Evolutionary conservation across 306 rosid genomes (phyloP).

Genomic region (Leucaena leucocephala): DNA sequence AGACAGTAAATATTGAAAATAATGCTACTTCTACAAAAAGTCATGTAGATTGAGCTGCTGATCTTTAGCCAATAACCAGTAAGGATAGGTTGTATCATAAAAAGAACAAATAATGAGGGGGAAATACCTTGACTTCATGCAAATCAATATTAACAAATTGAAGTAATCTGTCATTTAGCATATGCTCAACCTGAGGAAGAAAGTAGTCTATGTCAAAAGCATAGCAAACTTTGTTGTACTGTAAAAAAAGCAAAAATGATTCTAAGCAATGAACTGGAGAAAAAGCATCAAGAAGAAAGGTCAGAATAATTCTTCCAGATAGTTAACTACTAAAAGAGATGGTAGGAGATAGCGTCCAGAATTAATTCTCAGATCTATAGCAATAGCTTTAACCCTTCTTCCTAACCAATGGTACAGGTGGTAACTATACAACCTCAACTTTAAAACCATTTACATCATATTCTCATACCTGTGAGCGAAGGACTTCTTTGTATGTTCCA

Average conservation of each 20-base stretch:
- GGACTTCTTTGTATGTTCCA: conserved; percentile 99
- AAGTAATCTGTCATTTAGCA: conserved; percentile 95
- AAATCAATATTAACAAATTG: conserved; percentile 94
- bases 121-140: conserved; percentile 92
- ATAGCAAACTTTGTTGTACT: conserved; percentile 16
- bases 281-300: conserved; percentile 21
- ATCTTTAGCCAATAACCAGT: conserved; percentile 9
- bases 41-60: background rate
- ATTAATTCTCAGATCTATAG: background rate
- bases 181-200: conserved; percentile 83
- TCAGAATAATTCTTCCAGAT: conserved; percentile 25
- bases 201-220: conserved; percentile 42
- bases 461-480: conserved; percentile 87
- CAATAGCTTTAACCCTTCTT: conserved; percentile 21
- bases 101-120: conserved; percentile 13
- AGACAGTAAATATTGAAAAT: conserved; percentile 31
- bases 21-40: background rate
- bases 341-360: conserved; percentile 11
- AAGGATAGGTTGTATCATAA: conserved; percentile 5
- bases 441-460: conserved; percentile 30
- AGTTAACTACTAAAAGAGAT: conserved; percentile 22
- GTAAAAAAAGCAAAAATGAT: background rate
- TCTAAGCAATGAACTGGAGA: conserved; percentile 8
- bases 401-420: conserved; percentile 17
- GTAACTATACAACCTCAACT: background rate